These are phyloP conservation scores for Dothidotthia symphoricarpi DNA, from an alignment of 2,329 filamentous ascomycete genomes.

Conservation along the genomic window DNA sequence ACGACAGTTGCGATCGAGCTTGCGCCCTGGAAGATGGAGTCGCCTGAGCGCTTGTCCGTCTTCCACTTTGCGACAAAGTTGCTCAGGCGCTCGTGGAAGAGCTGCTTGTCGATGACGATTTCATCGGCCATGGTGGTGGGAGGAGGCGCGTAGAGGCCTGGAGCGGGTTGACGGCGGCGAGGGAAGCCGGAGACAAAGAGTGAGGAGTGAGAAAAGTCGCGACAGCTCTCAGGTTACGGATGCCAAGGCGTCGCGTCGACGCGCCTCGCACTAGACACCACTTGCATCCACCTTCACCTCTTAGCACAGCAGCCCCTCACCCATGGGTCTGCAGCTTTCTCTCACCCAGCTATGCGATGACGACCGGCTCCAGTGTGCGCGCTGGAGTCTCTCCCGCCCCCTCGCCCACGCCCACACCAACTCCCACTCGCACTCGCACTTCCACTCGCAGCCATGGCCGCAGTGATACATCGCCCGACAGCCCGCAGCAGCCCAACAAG, in stretches of 20 bases:
- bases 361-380: conserved; percentile 35
- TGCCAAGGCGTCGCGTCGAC: conserved; percentile 24
- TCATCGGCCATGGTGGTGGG: conserved; percentile 57
- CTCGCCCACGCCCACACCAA: no score
- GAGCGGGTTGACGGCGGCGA: conserved; percentile 17
- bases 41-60: conserved; percentile 84
- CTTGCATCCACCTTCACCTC: conserved; percentile 8
- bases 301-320: conserved; percentile 1
- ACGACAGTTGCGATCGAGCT: conserved; percentile 86
- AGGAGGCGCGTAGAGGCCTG: conserved; percentile 25
- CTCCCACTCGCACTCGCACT: no score
- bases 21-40: conserved; percentile 80
- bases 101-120: conserved; percentile 91
- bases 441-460: no score
- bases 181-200: conserved; percentile 12
- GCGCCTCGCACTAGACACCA: no score
- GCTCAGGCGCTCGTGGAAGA: conserved; percentile 90
- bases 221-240: conserved; percentile 2
- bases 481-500: conserved; percentile 47
- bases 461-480: conserved; percentile 6
- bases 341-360: conserved; percentile 38
- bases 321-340: conserved; percentile 13
- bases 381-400: conserved; percentile 32
- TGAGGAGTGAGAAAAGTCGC: conserved; percentile 27
- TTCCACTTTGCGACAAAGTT: conserved; percentile 92